A percentile compares a stretch with the other conserved stretches of the same genome.
Evolutionary conservation across 1,139 yeast species (phyloP).

Genomic region (Saccharomycopsis hybrid): DNA sequence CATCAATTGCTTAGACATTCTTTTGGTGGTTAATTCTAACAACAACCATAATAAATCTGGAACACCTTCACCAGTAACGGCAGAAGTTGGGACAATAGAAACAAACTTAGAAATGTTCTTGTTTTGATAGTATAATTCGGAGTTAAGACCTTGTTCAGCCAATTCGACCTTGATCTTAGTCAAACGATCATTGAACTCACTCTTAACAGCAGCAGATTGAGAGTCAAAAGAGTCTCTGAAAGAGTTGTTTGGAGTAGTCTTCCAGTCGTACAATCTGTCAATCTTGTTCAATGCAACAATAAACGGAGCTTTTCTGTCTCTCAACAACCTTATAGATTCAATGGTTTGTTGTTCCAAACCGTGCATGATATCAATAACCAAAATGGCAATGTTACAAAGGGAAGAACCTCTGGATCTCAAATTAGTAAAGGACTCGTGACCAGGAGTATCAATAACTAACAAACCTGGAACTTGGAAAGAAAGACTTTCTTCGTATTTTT

Average conservation of each 20-base stretch:
- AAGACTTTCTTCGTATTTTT: constrained; percentile 72
- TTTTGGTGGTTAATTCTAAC: constrained; percentile 91
- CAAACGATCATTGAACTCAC: constrained; percentile 85
- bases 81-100: constrained; percentile 96
- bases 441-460: constrained; percentile 95
- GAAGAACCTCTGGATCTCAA: constrained; percentile 98
- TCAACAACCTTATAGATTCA: constrained; percentile 83
- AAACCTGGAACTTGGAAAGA: constrained; percentile 91
- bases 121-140: constrained; percentile 93
- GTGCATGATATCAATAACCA: constrained; percentile 98
- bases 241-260: constrained; percentile 80
- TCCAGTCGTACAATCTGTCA: constrained; percentile 96
- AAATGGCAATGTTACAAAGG: constrained; percentile 95
- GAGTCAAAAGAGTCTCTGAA: constrained; percentile 88
- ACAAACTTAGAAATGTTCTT: constrained; percentile 89
- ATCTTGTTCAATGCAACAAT: constrained; percentile 95
- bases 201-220: constrained; percentile 79
- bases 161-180: constrained; percentile 83
- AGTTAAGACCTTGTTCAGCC: constrained; percentile 97
- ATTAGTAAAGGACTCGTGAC: constrained; percentile 98
- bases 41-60: constrained; percentile 96
- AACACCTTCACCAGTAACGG: constrained; percentile 99
- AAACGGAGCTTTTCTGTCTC: constrained; percentile 97
- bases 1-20: constrained; percentile 98
- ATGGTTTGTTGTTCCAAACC: constrained; percentile 97